Evolutionary conservation across 2,329 filamentous ascomycete species (phyloP).

Genomic region (Colletotrichum cuscutae): DNA sequence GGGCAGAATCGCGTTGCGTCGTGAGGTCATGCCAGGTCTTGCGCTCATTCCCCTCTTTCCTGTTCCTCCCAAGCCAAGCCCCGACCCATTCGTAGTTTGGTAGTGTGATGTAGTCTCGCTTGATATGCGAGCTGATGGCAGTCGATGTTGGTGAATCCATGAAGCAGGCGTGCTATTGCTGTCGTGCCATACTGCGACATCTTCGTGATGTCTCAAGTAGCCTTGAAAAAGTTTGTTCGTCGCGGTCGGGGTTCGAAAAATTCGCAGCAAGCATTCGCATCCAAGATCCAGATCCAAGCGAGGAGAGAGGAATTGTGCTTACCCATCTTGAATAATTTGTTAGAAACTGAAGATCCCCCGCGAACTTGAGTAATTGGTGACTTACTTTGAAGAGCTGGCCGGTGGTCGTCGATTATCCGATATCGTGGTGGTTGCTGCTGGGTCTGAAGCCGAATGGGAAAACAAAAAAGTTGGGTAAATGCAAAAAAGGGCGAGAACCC

Average conservation of each 20-base stretch:
- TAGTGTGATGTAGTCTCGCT: neutral
- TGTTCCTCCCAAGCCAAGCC: neutral
- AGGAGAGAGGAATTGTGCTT: constrained; percentile 51
- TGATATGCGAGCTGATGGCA: neutral
- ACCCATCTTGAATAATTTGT: constrained; percentile 68
- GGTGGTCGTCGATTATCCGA: constrained; percentile 36
- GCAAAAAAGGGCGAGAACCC: constrained; percentile 23
- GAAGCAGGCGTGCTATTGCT: neutral
- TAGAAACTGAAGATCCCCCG: constrained; percentile 44
- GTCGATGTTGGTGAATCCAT: neutral
- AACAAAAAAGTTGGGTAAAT: constrained; percentile 28
- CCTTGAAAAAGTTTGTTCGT: constrained; percentile 19
- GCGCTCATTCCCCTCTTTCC: neutral
- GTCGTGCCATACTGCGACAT: neutral
- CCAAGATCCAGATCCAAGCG: neutral
- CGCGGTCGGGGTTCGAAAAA: constrained; percentile 11
- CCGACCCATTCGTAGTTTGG: neutral
- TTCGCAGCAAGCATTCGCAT: constrained; percentile 19
- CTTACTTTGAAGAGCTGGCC: constrained; percentile 37
- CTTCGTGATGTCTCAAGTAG: neutral
- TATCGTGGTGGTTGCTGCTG: constrained; percentile 36
- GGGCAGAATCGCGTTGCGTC: neutral
- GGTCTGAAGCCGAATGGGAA: constrained; percentile 17
- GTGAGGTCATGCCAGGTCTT: neutral
- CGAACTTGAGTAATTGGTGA: constrained; percentile 3